Evolutionary conservation across 176 grass and related monocot species (phyloP).

Genomic region (Saccharum officinarum): DNA sequence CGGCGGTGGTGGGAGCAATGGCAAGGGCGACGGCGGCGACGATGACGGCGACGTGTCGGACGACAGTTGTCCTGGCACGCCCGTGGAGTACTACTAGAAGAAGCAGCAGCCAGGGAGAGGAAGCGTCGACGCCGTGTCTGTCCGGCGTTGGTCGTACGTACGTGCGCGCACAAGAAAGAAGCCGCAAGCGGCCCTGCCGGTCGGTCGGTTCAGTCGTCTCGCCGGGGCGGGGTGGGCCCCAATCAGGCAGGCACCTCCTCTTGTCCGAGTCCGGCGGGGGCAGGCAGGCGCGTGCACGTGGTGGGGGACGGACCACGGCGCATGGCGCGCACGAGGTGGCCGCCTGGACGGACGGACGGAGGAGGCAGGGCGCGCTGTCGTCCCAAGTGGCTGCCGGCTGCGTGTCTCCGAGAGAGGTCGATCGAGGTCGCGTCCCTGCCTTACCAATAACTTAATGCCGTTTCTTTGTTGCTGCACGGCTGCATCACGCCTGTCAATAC

Average conservation of each 20-base stretch:
- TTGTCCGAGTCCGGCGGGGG: not conserved
- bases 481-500: not conserved
- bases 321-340: slow-evolving; percentile 35
- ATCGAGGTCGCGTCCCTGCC: not conserved
- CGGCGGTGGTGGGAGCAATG: not conserved
- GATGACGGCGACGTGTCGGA: slow-evolving; percentile 30
- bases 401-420: not conserved
- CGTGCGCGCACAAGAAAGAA: not conserved
- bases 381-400: slow-evolving; percentile 28
- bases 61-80: slow-evolving; percentile 67
- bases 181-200: not conserved
- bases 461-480: too few relatives aligned
- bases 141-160: too few relatives aligned
- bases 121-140: not conserved
- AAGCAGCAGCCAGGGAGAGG: not conserved
- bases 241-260: not conserved
- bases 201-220: not conserved
- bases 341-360: not conserved
- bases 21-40: too few relatives aligned
- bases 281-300: slow-evolving; percentile 15
- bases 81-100: slow-evolving; percentile 73
- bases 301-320: slow-evolving; percentile 11
- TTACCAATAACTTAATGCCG: slow-evolving; percentile 35
- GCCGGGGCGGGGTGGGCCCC: not conserved
- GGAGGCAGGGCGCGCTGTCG: slow-evolving; percentile 20